Conservation (phyloP, 2,329 filamentous ascomycete genomes). For the Coniochaeta sp. region DNA sequence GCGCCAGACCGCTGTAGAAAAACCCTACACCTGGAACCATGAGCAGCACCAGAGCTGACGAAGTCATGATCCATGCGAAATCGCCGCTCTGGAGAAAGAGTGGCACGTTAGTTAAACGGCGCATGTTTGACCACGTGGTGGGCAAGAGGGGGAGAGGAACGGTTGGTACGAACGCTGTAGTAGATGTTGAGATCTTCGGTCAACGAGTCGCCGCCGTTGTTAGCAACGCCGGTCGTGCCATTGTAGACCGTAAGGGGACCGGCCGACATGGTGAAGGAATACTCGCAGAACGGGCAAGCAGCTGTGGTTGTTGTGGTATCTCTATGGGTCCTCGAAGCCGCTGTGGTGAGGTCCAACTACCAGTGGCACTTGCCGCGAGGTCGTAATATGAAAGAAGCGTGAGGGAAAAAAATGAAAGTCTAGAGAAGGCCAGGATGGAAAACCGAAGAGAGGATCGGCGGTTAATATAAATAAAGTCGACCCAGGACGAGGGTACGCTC, state of each 20-base stretch:
- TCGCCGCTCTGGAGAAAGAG: conserved; percentile 56
- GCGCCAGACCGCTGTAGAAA: conserved; percentile 87
- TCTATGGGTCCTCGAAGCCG: neutral
- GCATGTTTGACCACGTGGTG: conserved; percentile 9
- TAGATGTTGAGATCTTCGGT: conserved; percentile 74
- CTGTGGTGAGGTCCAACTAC: neutral
- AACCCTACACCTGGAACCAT: conserved; percentile 94
- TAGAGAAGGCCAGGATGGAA: neutral
- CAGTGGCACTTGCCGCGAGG: neutral
- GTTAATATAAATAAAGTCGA: conserved; percentile 1
- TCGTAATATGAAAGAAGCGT: neutral
- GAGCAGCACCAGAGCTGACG: conserved; percentile 73
- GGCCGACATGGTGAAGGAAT: conserved; percentile 21
- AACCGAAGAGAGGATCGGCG: neutral
- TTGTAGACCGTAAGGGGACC: conserved; percentile 34
- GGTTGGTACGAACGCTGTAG: conserved; percentile 56
- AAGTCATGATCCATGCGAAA: conserved; percentile 73
- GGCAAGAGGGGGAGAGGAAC: neutral
- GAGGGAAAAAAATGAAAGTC: neutral
- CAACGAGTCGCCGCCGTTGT: conserved; percentile 42
- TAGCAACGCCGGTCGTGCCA: conserved; percentile 40
- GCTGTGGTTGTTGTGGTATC: neutral
- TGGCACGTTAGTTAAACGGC: neutral
- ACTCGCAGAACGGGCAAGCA: neutral
- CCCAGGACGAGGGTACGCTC: neutral